These are phyloP conservation scores for Phaeoacremonium minimum DNA, from an alignment of 2,329 filamentous ascomycete species.

Conservation along the genomic window DNA sequence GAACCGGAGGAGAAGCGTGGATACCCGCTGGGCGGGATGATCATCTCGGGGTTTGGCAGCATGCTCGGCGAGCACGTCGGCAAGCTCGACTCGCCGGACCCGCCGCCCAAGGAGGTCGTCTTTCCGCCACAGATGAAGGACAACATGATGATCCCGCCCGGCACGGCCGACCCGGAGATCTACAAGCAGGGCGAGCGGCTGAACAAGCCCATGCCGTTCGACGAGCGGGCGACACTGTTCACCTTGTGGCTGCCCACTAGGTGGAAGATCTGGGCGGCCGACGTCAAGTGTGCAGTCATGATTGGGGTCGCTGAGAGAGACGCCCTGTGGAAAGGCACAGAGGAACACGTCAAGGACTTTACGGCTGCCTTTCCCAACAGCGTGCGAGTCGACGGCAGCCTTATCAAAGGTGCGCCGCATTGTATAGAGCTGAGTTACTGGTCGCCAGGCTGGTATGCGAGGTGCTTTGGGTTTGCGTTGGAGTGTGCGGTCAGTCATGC, in stretches of 20 bases:
- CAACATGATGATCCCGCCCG: slow-evolving; percentile 9
- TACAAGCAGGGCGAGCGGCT: slow-evolving; percentile 9
- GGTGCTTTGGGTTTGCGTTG: slow-evolving; percentile 6
- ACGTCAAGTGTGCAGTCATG: slow-evolving; percentile 12
- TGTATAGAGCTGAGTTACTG: slow-evolving; percentile 8
- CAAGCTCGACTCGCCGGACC: not conserved
- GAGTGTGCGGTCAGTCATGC: too few species aligned
- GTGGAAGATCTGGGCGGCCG: slow-evolving; percentile 7
- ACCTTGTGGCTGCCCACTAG: slow-evolving; percentile 11
- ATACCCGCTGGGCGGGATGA: slow-evolving; percentile 15
- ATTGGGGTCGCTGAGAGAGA: slow-evolving; percentile 14
- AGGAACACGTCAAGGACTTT: slow-evolving; percentile 11
- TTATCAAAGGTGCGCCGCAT: slow-evolving; percentile 6
- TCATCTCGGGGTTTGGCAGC: slow-evolving; percentile 15
- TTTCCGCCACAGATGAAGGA: slow-evolving; percentile 9
- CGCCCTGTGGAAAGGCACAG: slow-evolving; percentile 9
- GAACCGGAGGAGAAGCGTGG: too few species aligned
- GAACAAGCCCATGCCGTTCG: slow-evolving; percentile 8
- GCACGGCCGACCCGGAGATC: slow-evolving; percentile 11
- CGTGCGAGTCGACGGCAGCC: slow-evolving; percentile 10
- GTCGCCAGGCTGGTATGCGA: slow-evolving; percentile 6
- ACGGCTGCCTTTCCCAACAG: slow-evolving; percentile 10
- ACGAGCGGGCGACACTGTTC: slow-evolving; percentile 9
- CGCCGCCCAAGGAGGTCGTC: slow-evolving; percentile 1
- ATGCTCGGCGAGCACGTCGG: not conserved